A percentile compares a stretch with the other conserved stretches of the same genome.
Conservation (phyloP, 164 flowering plant species). For the Saururus chinensis region DNA sequence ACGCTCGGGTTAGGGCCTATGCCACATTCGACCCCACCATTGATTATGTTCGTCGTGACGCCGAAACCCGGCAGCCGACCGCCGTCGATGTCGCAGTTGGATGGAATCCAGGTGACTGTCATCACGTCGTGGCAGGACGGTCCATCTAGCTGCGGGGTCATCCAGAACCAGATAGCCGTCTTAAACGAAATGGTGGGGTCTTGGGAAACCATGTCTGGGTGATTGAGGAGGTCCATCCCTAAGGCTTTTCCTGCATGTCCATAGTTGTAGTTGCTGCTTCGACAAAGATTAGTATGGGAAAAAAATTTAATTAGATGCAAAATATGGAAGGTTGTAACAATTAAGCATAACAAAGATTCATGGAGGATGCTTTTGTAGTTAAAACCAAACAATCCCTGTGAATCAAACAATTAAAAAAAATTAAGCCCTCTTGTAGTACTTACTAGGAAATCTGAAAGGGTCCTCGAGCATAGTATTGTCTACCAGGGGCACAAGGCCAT, state of each 20-base stretch:
- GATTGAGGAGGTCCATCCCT: conserved; percentile 11
- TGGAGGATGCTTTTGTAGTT: too few species aligned
- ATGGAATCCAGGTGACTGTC: conserved; percentile 26
- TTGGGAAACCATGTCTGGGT: conserved; percentile 26
- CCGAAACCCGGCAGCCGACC: conserved; percentile 27
- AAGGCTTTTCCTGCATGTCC: conserved; percentile 23
- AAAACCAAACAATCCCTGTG: too few species aligned
- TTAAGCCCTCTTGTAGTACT: too few species aligned
- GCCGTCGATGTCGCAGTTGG: conserved; percentile 15
- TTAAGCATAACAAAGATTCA: too few species aligned
- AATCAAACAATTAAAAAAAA: too few species aligned
- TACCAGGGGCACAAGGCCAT: too few species aligned
- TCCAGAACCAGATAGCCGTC: conserved; percentile 41
- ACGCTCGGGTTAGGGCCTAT: too few species aligned
- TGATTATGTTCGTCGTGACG: conserved; percentile 34
- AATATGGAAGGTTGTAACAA: too few species aligned
- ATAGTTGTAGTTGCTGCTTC: conserved; percentile 35
- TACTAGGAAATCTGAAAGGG: too few species aligned
- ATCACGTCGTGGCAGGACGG: conserved; percentile 37
- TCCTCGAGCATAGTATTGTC: too few species aligned
- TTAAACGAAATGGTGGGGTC: conserved; percentile 17
- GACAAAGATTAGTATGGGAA: too few species aligned
- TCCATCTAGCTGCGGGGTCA: conserved; percentile 25
- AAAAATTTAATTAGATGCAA: too few species aligned
- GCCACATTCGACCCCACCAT: conserved; percentile 33